These are phyloP conservation scores for Saccharomycopsis hybrid DNA, from an alignment of 1,139 yeast genomes.

Conservation along the genomic window DNA sequence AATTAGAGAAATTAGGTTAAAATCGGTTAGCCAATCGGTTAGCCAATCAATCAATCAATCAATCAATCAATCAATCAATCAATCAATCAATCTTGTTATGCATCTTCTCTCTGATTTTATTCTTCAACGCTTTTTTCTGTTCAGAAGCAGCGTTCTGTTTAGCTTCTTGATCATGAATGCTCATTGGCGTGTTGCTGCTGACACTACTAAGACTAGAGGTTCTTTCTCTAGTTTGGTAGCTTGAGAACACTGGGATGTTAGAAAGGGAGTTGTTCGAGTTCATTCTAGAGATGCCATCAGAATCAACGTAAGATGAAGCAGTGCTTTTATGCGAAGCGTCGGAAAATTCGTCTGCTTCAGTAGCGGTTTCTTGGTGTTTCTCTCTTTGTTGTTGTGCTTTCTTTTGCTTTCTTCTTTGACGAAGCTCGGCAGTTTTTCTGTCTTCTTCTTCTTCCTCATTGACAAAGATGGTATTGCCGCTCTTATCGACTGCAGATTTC, in stretches of 20 bases:
- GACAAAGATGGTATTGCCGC: slow-evolving; percentile 26
- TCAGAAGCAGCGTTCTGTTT: slow-evolving; percentile 1
- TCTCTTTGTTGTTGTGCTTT: slow-evolving; percentile 22
- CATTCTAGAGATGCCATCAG: slow-evolving; percentile 49
- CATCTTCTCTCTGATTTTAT: slow-evolving; percentile 15
- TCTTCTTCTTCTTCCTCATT: slow-evolving; percentile 49
- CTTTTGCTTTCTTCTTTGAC: slow-evolving; percentile 35
- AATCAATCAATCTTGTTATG: slow-evolving; percentile 9
- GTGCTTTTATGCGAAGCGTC: slow-evolving; percentile 21
- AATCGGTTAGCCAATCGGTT: too few relatives aligned
- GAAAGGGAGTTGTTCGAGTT: slow-evolving; percentile 49
- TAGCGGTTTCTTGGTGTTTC: slow-evolving; percentile 19
- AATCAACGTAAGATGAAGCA: slow-evolving; percentile 23
- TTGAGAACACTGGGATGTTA: slow-evolving; percentile 34
- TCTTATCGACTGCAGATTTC: slow-evolving; percentile 22
- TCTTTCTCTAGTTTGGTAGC: slow-evolving; percentile 17
- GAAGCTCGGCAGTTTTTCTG: slow-evolving; percentile 45
- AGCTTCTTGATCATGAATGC: slow-evolving; percentile 6
- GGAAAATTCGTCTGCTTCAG: slow-evolving; percentile 16
- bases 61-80: too few relatives aligned
- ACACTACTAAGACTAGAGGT: neutral
- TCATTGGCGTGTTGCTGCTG: slow-evolving; percentile 5
- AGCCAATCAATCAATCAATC: too few relatives aligned
- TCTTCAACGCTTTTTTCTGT: slow-evolving; percentile 9
- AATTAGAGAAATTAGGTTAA: too few relatives aligned